phyloP scores from a whole-genome alignment of 2,329 filamentous ascomycete genomes.

The Aspergillus luchuensis region DNA sequence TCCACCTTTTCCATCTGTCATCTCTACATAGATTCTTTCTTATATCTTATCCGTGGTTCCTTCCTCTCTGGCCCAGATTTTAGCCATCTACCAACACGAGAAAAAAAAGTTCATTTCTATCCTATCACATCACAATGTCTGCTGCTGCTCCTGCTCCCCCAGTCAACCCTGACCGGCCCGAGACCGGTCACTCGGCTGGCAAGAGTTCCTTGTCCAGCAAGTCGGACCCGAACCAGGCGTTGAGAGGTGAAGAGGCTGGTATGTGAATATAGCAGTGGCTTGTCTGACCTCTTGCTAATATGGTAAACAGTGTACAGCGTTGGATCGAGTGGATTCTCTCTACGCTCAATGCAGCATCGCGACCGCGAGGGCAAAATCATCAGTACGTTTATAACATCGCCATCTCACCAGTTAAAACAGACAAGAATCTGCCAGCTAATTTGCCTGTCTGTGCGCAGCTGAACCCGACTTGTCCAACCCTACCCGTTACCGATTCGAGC shows the following conservation, averaged over 20 bases:
- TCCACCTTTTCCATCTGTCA: too few species aligned
- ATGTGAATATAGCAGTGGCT: conserved; percentile 42
- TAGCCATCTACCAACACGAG: background rate
- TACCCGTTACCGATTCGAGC: conserved; percentile 81
- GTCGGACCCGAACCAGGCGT: conserved; percentile 81
- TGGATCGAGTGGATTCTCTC: conserved; percentile 54
- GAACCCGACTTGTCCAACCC: conserved; percentile 91
- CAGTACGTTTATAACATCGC: conserved; percentile 52
- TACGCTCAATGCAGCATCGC: conserved; percentile 73
- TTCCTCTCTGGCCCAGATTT: background rate
- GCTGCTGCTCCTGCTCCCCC: conserved; percentile 6
- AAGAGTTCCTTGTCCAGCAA: conserved; percentile 63
- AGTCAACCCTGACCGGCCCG: conserved; percentile 19
- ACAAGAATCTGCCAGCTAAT: too few species aligned
- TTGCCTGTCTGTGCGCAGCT: conserved; percentile 51
- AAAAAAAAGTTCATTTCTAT: background rate
- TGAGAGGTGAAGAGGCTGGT: conserved; percentile 84
- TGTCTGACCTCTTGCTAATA: background rate
- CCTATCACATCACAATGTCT: background rate
- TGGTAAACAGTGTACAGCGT: conserved; percentile 2
- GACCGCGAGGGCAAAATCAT: conserved; percentile 78
- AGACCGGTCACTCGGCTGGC: conserved; percentile 8
- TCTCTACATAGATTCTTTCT: background rate
- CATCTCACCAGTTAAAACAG: background rate
- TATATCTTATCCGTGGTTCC: conserved; percentile 1